Conservation (phyloP, 495 filamentous ascomycete genomes). For the Penicillium bovifimosum region DNA sequence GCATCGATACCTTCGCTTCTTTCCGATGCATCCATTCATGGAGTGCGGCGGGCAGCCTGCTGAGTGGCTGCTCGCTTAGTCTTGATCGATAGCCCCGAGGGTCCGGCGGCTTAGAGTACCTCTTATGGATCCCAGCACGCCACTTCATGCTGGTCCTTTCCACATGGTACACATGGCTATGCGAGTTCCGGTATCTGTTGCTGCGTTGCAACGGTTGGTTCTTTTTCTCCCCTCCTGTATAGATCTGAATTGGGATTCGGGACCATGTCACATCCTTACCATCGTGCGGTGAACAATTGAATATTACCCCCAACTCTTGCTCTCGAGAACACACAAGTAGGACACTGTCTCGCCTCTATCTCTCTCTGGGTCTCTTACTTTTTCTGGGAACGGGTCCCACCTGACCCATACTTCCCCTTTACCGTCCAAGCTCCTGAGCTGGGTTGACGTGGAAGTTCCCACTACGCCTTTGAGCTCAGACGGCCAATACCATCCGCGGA, state of each 20-base stretch:
- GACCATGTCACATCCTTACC: not conserved
- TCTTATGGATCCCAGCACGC: conserved; percentile 15
- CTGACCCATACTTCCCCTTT: conserved; percentile 8
- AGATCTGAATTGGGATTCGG: not conserved
- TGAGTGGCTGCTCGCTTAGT: conserved; percentile 18
- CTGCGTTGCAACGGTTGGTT: conserved; percentile 1
- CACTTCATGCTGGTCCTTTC: conserved; percentile 8
- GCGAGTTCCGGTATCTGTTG: conserved; percentile 5
- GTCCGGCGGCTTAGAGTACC: conserved; percentile 13
- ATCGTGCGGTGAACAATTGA: not conserved
- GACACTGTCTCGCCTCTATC: not conserved
- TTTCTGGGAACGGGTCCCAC: not conserved
- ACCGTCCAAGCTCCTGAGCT: conserved; percentile 4
- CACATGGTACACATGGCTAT: conserved; percentile 11
- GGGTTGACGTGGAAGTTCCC: conserved; percentile 1
- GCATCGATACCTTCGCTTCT: conserved; percentile 8
- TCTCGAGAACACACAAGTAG: not conserved
- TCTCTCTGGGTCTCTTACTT: not conserved
- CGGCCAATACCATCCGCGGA: conserved; percentile 19
- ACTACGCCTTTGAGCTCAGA: conserved; percentile 9
- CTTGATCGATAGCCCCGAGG: conserved; percentile 18
- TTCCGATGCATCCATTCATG: conserved; percentile 8
- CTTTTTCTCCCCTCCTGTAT: conserved; percentile 5
- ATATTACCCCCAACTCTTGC: not conserved
- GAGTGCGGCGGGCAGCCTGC: conserved; percentile 21